These are phyloP conservation scores for Suillus ampliporus DNA, from an alignment of 768 basidiomycete genomes.

Conservation along the genomic window DNA sequence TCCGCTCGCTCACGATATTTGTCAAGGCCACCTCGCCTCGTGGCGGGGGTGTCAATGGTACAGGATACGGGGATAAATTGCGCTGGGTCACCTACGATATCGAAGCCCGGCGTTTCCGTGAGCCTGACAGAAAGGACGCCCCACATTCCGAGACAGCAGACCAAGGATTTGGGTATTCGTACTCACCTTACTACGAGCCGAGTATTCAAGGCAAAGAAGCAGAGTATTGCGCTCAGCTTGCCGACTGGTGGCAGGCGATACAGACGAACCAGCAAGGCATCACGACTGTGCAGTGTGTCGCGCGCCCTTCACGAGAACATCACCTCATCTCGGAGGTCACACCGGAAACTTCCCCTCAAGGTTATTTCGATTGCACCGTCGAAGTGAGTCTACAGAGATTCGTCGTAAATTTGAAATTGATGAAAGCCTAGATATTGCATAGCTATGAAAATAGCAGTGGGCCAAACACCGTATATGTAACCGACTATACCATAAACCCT, in stretches of 20 bases:
- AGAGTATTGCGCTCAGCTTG: conserved; percentile 48
- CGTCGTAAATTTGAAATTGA: background rate
- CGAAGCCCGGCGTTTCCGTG: conserved; percentile 40
- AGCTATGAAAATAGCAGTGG: conserved; percentile 44
- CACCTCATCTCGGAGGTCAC: conserved; percentile 55
- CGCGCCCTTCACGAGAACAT: conserved; percentile 41
- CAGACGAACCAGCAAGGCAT: conserved; percentile 27
- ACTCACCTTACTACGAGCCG: conserved; percentile 53
- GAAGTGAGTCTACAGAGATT: conserved; percentile 48
- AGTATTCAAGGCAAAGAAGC: conserved; percentile 41
- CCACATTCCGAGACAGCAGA: conserved; percentile 41
- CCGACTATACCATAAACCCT: conserved; percentile 63
- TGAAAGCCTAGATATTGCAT: conserved; percentile 50
- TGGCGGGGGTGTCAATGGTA: conserved; percentile 38
- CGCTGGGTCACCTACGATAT: conserved; percentile 63
- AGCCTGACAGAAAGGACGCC: conserved; percentile 42
- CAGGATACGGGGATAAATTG: conserved; percentile 52
- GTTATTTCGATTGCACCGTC: conserved; percentile 68
- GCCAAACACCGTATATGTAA: conserved; percentile 60
- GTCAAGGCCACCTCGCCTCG: conserved; percentile 41
- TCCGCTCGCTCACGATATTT: background rate
- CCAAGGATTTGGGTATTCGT: conserved; percentile 43
- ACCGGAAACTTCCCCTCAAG: conserved; percentile 48
- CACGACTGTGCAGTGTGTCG: conserved; percentile 20
- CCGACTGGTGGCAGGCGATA: conserved; percentile 57